These are phyloP conservation scores for Paralagenidium karlingii DNA, from an alignment of 352 stramenopile genomes.

Conservation along the genomic window DNA sequence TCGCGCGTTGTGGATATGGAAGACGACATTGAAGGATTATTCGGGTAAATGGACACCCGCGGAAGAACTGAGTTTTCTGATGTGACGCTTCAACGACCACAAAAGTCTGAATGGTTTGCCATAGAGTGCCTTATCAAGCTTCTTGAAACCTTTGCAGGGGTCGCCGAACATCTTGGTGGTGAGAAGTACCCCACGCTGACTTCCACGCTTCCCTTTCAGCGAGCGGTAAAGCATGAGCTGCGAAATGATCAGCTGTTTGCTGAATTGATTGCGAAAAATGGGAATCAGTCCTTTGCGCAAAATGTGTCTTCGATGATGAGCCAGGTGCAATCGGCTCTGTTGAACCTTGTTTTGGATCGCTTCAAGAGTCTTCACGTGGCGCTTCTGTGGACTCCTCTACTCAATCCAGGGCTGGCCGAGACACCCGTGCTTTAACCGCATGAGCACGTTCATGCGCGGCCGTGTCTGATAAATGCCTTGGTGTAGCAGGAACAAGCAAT, in stretches of 20 bases:
- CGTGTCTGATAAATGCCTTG: slow-evolving; percentile 1
- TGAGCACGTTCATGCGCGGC: background rate
- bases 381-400: slow-evolving; percentile 1
- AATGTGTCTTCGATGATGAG: background rate
- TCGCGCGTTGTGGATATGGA: too few species aligned
- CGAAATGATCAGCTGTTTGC: background rate
- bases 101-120: too few species aligned
- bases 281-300: background rate
- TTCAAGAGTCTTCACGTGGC: background rate
- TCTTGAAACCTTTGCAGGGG: background rate
- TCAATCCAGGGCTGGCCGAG: slow-evolving; percentile 1
- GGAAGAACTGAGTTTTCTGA: too few species aligned
- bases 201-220: background rate
- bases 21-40: too few species aligned
- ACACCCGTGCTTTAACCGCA: background rate
- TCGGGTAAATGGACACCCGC: too few species aligned
- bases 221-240: slow-evolving; percentile 1
- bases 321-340: background rate
- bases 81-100: too few species aligned
- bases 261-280: background rate
- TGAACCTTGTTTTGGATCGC: background rate
- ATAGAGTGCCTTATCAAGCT: background rate
- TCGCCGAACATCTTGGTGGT: background rate
- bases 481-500: background rate
- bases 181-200: slow-evolving; percentile 1